Conservation (phyloP, 352 stramenopile genomes). For the Globisporangium heterothallicum region DNA sequence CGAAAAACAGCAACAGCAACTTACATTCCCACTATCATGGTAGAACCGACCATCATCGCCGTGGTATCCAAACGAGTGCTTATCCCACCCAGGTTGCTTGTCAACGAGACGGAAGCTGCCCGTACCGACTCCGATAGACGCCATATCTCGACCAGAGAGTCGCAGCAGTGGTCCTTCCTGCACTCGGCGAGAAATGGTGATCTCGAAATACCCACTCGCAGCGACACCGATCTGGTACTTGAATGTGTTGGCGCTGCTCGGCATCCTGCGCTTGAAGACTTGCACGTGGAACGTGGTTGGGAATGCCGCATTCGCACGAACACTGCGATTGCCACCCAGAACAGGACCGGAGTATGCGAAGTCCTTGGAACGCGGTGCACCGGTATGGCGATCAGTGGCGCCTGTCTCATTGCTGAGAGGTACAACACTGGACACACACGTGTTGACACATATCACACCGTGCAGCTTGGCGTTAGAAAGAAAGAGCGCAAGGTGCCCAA, state of each 20-base stretch:
- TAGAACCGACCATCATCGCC: constrained; percentile 76
- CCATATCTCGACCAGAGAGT: constrained; percentile 33
- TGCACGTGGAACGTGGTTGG: constrained; percentile 47
- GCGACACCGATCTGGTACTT: constrained; percentile 48
- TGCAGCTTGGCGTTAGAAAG: too few relatives aligned
- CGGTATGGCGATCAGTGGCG: constrained; percentile 1
- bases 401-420: constrained; percentile 17
- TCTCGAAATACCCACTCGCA: constrained; percentile 70
- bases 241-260: constrained; percentile 12
- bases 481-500: neutral
- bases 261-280: constrained; percentile 31
- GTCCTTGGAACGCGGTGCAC: constrained; percentile 23
- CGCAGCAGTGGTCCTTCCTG: constrained; percentile 5
- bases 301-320: constrained; percentile 69
- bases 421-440: constrained; percentile 23
- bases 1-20: constrained; percentile 15
- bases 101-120: constrained; percentile 47
- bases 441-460: constrained; percentile 4
- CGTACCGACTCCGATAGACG: constrained; percentile 55
- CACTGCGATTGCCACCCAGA: constrained; percentile 56
- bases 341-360: constrained; percentile 48
- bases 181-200: constrained; percentile 39
- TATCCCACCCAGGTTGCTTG: constrained; percentile 69
- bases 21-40: constrained; percentile 38
- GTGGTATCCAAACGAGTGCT: constrained; percentile 66